A percentile compares a stretch with the other conserved stretches of the same genome.
Evolutionary conservation across 2,329 filamentous ascomycete species (phyloP).

Genomic region (Onygenales sp.): DNA sequence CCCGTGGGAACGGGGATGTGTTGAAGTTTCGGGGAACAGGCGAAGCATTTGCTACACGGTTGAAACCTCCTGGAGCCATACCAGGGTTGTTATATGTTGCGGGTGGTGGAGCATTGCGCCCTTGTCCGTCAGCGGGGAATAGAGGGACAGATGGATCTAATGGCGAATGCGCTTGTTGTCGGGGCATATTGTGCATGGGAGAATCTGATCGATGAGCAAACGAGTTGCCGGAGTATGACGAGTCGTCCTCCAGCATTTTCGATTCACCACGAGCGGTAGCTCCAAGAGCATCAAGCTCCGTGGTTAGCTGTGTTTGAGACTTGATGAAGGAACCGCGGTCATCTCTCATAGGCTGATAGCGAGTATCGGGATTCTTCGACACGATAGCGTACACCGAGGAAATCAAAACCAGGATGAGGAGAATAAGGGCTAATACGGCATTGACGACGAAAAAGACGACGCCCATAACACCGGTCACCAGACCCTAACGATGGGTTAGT

Average conservation of each 20-base stretch:
- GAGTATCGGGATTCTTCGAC: slow-evolving; percentile 87
- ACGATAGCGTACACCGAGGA: slow-evolving; percentile 70
- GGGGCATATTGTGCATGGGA: slow-evolving; percentile 18
- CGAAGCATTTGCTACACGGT: slow-evolving; percentile 19
- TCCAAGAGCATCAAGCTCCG: slow-evolving; percentile 81
- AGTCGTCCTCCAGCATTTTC: slow-evolving; percentile 64
- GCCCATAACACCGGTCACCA: slow-evolving; percentile 81
- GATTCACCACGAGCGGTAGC: slow-evolving; percentile 76
- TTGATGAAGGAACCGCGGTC: slow-evolving; percentile 97
- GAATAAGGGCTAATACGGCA: slow-evolving; percentile 69
- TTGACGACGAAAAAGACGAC: slow-evolving; percentile 85
- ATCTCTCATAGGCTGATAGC: slow-evolving; percentile 94
- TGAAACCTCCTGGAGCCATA: slow-evolving; percentile 10
- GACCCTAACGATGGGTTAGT: slow-evolving; percentile 34
- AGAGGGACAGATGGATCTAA: slow-evolving; percentile 38
- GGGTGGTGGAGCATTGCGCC: slow-evolving; percentile 30
- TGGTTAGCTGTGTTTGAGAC: slow-evolving; percentile 76
- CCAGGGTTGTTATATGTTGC: slow-evolving; percentile 24
- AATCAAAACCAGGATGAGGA: slow-evolving; percentile 73
- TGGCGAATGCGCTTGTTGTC: slow-evolving; percentile 38
- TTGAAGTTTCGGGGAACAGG: slow-evolving; percentile 25
- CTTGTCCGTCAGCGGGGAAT: slow-evolving; percentile 33
- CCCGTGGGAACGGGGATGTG: slow-evolving; percentile 22
- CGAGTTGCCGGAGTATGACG: slow-evolving; percentile 55
- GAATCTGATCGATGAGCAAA: slow-evolving; percentile 36